Evolutionary conservation across 805 yeast species (phyloP).

Genomic region (Lachancea meyersii): DNA sequence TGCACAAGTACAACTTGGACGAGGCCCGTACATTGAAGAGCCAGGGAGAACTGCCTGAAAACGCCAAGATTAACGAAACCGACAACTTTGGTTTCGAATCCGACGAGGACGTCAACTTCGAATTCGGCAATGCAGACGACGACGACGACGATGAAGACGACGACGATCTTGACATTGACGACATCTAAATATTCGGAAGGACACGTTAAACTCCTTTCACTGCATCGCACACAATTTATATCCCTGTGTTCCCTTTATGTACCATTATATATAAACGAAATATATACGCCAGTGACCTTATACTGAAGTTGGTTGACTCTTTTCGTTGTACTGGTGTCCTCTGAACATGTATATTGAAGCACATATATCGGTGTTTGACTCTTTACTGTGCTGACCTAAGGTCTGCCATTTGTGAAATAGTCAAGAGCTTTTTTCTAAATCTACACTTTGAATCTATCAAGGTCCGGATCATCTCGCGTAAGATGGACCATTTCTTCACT

Average conservation of each 20-base stretch:
- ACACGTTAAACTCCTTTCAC: neutral
- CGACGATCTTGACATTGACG: conserved; percentile 83
- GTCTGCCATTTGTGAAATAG: no score
- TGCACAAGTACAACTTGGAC: conserved; percentile 92
- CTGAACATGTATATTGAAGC: no score
- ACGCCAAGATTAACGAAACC: conserved; percentile 95
- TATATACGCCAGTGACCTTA: conserved; percentile 6
- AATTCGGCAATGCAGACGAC: conserved; percentile 89
- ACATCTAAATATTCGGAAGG: conserved; percentile 51
- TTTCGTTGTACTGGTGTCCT: neutral
- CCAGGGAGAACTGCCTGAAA: conserved; percentile 95
- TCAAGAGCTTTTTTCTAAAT: neutral
- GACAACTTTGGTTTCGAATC: conserved; percentile 95
- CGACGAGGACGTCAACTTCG: conserved; percentile 96
- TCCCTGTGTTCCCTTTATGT: conserved; percentile 8
- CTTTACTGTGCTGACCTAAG: no score
- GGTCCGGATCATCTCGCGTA: conserved; percentile 9
- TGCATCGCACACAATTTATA: conserved; percentile 7
- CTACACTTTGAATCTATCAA: conserved; percentile 8
- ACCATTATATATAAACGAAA: conserved; percentile 8
- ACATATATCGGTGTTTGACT: no score
- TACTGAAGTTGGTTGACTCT: neutral
- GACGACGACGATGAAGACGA: conserved; percentile 63
- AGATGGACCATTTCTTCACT: conserved; percentile 14
- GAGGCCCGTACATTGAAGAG: conserved; percentile 96